Evolutionary conservation across 2,329 filamentous ascomycete genomes (phyloP).

Genomic region (Xylariaceae sp.): DNA sequence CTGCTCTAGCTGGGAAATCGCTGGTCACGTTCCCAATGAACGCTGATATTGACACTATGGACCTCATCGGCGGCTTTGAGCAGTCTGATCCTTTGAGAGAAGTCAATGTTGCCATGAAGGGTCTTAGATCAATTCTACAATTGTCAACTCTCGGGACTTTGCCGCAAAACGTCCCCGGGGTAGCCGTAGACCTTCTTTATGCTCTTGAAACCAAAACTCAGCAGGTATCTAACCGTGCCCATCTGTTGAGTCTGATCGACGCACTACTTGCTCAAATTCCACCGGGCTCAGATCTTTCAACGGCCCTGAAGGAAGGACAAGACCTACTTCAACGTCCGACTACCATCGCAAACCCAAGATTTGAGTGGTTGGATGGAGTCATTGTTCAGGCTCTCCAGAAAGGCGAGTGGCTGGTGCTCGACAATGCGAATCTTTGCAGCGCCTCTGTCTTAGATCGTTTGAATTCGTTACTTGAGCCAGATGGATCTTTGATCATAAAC

Average conservation of each 20-base stretch:
- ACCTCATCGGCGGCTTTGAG: conserved; percentile 94
- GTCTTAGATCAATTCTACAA: conserved; percentile 39
- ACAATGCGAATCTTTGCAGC: conserved; percentile 96
- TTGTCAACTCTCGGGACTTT: conserved; percentile 43
- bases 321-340: conserved; percentile 47
- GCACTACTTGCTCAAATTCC: conserved; percentile 39
- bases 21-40: conserved; percentile 85
- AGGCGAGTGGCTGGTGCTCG: conserved; percentile 88
- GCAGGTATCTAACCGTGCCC: conserved; percentile 35
- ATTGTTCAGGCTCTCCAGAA: conserved; percentile 80
- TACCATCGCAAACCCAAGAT: conserved; percentile 66
- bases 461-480: conserved; percentile 89
- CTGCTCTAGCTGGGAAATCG: conserved; percentile 68
- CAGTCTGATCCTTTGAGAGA: conserved; percentile 79
- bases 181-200: conserved; percentile 47
- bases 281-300: conserved; percentile 41
- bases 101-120: conserved; percentile 53
- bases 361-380: conserved; percentile 94
- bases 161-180: conserved; percentile 41
- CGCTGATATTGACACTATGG: conserved; percentile 93
- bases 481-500: conserved; percentile 83
- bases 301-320: conserved; percentile 44
- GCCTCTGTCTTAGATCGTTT: conserved; percentile 89
- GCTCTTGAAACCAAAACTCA: conserved; percentile 40
- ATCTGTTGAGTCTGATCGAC: conserved; percentile 37